These are phyloP conservation scores for Rasamsonia emersonii DNA, from an alignment of 2,329 filamentous ascomycete species.

Conservation along the genomic window DNA sequence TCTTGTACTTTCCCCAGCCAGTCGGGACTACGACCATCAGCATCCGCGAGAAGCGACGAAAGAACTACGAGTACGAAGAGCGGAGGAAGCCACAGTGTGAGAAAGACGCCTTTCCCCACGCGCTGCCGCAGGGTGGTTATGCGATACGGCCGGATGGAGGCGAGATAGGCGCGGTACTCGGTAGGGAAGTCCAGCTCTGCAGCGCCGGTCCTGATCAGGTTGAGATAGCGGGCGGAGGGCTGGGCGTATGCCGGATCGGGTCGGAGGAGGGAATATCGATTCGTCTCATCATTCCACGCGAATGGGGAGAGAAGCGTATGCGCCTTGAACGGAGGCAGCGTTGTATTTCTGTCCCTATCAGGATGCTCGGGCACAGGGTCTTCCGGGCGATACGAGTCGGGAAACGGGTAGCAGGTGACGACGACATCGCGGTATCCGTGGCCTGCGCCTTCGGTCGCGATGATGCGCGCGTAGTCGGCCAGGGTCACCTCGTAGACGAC, in stretches of 20 bases:
- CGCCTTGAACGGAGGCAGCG: conserved; percentile 65
- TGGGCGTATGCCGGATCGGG: conserved; percentile 67
- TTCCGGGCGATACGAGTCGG: conserved; percentile 39
- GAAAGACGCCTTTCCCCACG: conserved; percentile 57
- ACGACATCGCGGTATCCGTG: conserved; percentile 74
- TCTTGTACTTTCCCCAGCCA: conserved; percentile 54
- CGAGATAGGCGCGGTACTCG: conserved; percentile 68
- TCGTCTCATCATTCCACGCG: conserved; percentile 13
- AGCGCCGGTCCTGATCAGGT: conserved; percentile 69
- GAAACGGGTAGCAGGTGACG: conserved; percentile 66
- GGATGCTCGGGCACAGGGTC: conserved; percentile 57
- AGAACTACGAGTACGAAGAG: conserved; percentile 47
- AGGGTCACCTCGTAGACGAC: conserved; percentile 92
- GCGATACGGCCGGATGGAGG: conserved; percentile 59
- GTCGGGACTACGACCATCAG: conserved; percentile 57
- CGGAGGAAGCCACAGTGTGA: conserved; percentile 50
- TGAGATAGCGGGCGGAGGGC: conserved; percentile 73
- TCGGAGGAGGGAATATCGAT: conserved; percentile 44
- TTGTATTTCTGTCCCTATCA: no score
- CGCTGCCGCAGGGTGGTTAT: conserved; percentile 59
- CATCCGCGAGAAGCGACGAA: conserved; percentile 44
- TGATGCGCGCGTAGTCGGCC: conserved; percentile 73
- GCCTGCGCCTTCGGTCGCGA: conserved; percentile 84
- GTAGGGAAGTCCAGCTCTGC: conserved; percentile 69
- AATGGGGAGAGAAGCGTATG: conserved; percentile 71